A percentile compares a stretch with the other conserved stretches of the same genome.
phyloP scores from a whole-genome alignment of 75 land plant species.

The Gnetum montanum region DNA sequence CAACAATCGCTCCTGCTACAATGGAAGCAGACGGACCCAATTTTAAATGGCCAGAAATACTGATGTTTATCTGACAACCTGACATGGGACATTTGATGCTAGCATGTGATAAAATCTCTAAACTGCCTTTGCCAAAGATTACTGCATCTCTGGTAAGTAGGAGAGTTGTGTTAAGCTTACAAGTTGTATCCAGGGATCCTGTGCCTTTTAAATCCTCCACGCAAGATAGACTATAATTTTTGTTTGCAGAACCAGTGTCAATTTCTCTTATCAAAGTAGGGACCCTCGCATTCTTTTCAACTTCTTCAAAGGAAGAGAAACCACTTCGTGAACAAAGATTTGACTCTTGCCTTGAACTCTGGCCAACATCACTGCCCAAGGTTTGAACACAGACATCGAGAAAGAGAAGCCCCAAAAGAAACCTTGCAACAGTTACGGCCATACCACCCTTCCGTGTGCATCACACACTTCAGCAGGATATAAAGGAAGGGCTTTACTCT shows the following conservation, averaged over 20 bases:
- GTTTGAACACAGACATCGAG: background rate
- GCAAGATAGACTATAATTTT: constrained; percentile 30
- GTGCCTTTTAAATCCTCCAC: constrained; percentile 55
- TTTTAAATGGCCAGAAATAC: constrained; percentile 50
- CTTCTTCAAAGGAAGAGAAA: too few species aligned
- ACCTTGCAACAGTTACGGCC: constrained; percentile 5
- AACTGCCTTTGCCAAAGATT: constrained; percentile 57
- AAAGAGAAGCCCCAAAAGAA: constrained; percentile 6
- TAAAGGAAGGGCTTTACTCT: background rate
- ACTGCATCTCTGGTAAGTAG: constrained; percentile 29
- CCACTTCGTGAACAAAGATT: too few species aligned
- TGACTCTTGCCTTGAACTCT: too few species aligned
- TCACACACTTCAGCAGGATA: constrained; percentile 9
- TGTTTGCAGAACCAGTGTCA: too few species aligned
- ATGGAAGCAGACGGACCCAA: constrained; percentile 47
- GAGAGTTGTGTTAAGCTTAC: constrained; percentile 40
- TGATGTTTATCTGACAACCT: constrained; percentile 55
- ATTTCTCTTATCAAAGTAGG: too few species aligned
- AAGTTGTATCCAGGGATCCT: constrained; percentile 74
- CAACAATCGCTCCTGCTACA: constrained; percentile 38
- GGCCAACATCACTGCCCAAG: background rate
- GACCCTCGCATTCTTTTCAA: too few species aligned
- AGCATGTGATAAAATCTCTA: constrained; percentile 35
- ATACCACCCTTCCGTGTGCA: background rate
- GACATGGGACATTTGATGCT: constrained; percentile 33